Conservation (phyloP, 768 basidiomycete genomes). For the Tubosaeta sp. region DNA sequence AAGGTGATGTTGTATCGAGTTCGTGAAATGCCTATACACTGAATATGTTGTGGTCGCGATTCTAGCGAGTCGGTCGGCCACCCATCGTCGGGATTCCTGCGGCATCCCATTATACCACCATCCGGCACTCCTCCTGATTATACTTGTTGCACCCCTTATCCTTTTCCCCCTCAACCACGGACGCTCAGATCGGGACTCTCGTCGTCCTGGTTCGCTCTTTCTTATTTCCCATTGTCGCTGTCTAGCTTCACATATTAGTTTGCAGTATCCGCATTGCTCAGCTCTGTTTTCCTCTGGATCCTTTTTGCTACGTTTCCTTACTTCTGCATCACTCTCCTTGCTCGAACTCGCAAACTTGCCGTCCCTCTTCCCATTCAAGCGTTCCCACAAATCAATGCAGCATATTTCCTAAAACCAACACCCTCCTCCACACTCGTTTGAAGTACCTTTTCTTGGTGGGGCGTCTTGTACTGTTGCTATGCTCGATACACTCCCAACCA, state of each 20-base stretch:
- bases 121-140: slow-evolving; percentile 6
- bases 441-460: slow-evolving; percentile 22
- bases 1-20: slow-evolving; percentile 30
- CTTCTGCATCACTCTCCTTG: slow-evolving; percentile 22
- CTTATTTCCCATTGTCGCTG: slow-evolving; percentile 21
- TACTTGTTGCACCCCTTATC: slow-evolving; percentile 1
- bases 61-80: slow-evolving; percentile 17
- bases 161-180: slow-evolving; percentile 14
- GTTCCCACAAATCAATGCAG: slow-evolving; percentile 18
- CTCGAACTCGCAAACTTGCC: slow-evolving; percentile 17
- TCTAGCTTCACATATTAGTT: slow-evolving; percentile 23
- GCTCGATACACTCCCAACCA: slow-evolving; percentile 32
- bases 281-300: slow-evolving; percentile 17
- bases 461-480: slow-evolving; percentile 32
- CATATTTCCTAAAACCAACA: slow-evolving; percentile 23
- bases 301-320: slow-evolving; percentile 22
- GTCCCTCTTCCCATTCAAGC: slow-evolving; percentile 9
- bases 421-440: slow-evolving; percentile 29
- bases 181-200: slow-evolving; percentile 18
- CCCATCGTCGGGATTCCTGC: slow-evolving; percentile 10
- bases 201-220: slow-evolving; percentile 13
- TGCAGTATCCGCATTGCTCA: slow-evolving; percentile 22
- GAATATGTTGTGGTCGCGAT: slow-evolving; percentile 15
- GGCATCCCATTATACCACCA: slow-evolving; percentile 20
- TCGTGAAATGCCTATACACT: slow-evolving; percentile 14